Evolutionary conservation across 2,329 filamentous ascomycete species (phyloP), one percentile per base, ranked within the genome.

Genomic region (Passalora sequoiae): DNA sequence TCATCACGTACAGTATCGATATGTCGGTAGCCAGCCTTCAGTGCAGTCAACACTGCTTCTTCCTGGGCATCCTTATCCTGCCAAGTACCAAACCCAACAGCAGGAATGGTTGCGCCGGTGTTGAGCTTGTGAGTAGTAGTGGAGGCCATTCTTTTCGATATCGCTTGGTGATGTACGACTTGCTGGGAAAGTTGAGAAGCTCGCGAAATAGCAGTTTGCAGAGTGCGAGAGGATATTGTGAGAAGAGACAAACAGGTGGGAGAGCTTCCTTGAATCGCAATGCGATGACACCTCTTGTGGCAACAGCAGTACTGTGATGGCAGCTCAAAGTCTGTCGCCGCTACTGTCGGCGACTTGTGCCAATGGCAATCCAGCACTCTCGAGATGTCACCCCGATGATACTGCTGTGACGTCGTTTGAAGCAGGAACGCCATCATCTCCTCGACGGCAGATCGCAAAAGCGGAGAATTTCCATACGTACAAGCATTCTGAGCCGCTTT

Each of bases 21-120:
- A 51, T 78, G 75, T 16, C 73, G 63, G 52, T 77, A 78, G n/a
- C 75, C 75, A 2, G 62, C 63, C 52, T 72, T 67, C 30, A 77
- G 60, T 38, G 71, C 67, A n/a, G 53, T 46, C 3, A 58, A 47
- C 6, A 77, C 73, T 2, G 72, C 71, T 19, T 74, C 73, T 38
- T 55, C 50, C 55, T 76, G 72, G 2, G 67, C 67, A 5, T 69
- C 63, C 49, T 66, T 66, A 51, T 76, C 72, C 51, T 77, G 73
- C 73, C 72, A 77, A 27, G 74, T 77, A 3, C 74, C 74, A 41
- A 77, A 74, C 21, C 62, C 63, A 6, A 65, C 39, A 8, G 60
- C 58, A 4, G 63, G 61, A 31, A 64, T 65, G 12, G 46, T 56
- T 3, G 61, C 60, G 20, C 64, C 64, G n/a, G 63, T 66, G 52